Conservation (phyloP, 2,329 filamentous ascomycete genomes). For the Hirsutella minnesotensis region DNA sequence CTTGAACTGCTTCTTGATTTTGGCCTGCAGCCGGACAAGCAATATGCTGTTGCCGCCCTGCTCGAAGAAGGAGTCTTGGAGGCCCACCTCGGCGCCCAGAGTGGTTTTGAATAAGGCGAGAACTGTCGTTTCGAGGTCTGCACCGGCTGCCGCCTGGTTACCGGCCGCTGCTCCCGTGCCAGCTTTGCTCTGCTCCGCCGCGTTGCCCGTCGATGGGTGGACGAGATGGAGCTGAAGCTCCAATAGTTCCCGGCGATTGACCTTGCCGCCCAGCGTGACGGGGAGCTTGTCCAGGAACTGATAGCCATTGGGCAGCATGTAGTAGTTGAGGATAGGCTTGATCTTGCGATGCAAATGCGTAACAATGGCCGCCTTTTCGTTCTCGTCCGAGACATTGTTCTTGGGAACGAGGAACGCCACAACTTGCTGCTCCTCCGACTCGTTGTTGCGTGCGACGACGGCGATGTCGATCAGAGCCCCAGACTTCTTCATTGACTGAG, state of each 20-base stretch:
- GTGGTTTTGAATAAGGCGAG: slow-evolving; percentile 10
- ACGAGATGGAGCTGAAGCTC: slow-evolving; percentile 9
- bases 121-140: slow-evolving; percentile 9
- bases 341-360: slow-evolving; percentile 10
- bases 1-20: slow-evolving; percentile 13
- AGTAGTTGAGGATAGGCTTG: slow-evolving; percentile 12
- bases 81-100: slow-evolving; percentile 7
- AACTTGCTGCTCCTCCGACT: slow-evolving; percentile 11
- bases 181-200: neutral
- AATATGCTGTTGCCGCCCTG: slow-evolving; percentile 14
- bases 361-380: slow-evolving; percentile 6
- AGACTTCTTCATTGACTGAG: slow-evolving; percentile 5
- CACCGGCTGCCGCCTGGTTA: neutral
- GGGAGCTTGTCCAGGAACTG: slow-evolving; percentile 10
- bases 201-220: slow-evolving; percentile 4
- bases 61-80: slow-evolving; percentile 13
- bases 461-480: slow-evolving; percentile 8
- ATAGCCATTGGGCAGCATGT: slow-evolving; percentile 15
- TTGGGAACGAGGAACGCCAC: slow-evolving; percentile 12
- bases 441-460: slow-evolving; percentile 9
- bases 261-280: slow-evolving; percentile 12
- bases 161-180: neutral
- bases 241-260: slow-evolving; percentile 10
- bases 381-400: slow-evolving; percentile 4
- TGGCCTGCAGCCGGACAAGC: slow-evolving; percentile 12